These are phyloP conservation scores for Monosporascus sp. DNA, from an alignment of 2,329 filamentous ascomycete genomes.

Conservation along the genomic window DNA sequence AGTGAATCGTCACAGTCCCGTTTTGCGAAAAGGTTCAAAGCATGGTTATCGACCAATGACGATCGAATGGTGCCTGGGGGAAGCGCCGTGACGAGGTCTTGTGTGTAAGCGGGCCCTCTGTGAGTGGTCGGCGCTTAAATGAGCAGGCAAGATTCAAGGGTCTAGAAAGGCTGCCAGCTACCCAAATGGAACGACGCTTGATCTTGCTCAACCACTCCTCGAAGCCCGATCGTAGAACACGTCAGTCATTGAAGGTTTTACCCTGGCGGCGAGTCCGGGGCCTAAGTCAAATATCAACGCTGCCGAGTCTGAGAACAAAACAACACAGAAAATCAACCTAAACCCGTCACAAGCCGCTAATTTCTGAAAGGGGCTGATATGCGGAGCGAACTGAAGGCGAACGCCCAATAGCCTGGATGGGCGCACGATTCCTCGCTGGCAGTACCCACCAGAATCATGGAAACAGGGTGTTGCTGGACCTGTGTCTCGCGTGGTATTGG, in stretches of 20 bases:
- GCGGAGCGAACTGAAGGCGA: background rate
- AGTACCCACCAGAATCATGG: background rate
- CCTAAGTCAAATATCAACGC: background rate
- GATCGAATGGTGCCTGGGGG: background rate
- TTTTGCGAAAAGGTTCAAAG: background rate
- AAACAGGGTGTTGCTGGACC: background rate
- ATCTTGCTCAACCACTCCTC: background rate
- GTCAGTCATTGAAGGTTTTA: background rate
- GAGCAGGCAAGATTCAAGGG: background rate
- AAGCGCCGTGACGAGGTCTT: background rate
- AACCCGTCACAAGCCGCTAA: background rate
- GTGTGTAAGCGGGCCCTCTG: background rate
- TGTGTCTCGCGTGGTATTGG: background rate
- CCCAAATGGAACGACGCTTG: background rate
- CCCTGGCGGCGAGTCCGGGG: background rate
- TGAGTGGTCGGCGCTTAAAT: background rate
- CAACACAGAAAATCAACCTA: background rate
- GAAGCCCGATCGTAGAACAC: background rate
- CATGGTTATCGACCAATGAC: background rate
- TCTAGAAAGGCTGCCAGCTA: background rate
- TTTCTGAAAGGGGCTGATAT: background rate
- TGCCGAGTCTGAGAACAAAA: background rate
- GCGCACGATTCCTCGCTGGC: background rate
- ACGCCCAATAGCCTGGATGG: background rate
- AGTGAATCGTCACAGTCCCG: background rate